phyloP scores from a whole-genome alignment of 768 basidiomycete genomes.

The Boletus vinaceobasis region DNA sequence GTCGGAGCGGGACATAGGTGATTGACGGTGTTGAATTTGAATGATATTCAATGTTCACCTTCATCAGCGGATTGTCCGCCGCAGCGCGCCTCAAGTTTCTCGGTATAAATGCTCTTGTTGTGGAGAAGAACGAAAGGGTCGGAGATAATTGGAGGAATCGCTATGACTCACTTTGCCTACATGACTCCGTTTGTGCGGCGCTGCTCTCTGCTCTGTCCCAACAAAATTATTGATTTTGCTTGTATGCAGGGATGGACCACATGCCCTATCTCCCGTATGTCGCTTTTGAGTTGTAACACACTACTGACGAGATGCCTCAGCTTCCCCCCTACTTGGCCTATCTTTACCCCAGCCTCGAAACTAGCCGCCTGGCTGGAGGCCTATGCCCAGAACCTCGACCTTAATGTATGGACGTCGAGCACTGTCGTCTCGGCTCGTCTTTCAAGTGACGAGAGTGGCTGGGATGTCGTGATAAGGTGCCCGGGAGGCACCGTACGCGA shows the following conservation, averaged over 20 bases:
- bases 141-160: conserved; percentile 57
- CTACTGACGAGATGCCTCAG: conserved; percentile 21
- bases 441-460: conserved; percentile 30
- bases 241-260: conserved; percentile 1
- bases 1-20: conserved; percentile 58
- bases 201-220: background rate
- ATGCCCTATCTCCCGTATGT: conserved; percentile 47
- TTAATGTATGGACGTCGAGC: conserved; percentile 58
- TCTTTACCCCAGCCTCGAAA: conserved; percentile 45
- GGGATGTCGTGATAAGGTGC: conserved; percentile 40
- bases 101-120: conserved; percentile 49
- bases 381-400: conserved; percentile 53
- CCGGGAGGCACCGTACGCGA: conserved; percentile 27
- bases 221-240: background rate
- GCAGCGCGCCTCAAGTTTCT: conserved; percentile 60
- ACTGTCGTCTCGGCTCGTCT: conserved; percentile 30
- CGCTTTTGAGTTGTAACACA: background rate
- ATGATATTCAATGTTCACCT: background rate
- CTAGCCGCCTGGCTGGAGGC: conserved; percentile 60
- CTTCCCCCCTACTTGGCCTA: conserved; percentile 53
- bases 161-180: conserved; percentile 54
- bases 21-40: conserved; percentile 42
- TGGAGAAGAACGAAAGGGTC: conserved; percentile 49
- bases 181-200: conserved; percentile 40
- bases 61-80: conserved; percentile 14